Evolutionary conservation across 225 moss, liverwort and hornwort genomes (phyloP), one percentile per base, ranked within the genome.

Genomic region (Anthoceros angustus): DNA sequence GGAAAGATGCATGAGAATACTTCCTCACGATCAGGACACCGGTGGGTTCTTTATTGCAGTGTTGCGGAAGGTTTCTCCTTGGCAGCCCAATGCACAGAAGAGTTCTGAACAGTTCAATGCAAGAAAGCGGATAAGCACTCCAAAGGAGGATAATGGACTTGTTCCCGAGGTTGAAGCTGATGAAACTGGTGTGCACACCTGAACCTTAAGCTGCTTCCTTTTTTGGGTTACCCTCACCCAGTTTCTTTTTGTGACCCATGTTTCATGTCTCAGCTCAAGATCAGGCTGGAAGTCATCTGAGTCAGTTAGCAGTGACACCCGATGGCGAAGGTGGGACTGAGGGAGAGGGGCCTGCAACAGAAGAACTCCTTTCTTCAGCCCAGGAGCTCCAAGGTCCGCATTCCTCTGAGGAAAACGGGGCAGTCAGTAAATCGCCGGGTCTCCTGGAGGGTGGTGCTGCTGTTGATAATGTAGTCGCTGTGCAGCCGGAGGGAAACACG

Each of bases 41-140:
- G 93, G 93, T 66, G 90, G 93, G n/a, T 92, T 92, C 60, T 92
- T 92, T 63, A 92, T 92, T 70, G 92, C 88, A 65, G 92, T 92
- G 10, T 88, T 92, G 62, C 74, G 72, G 32, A 92, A 92, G 73
- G 69, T 80, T 48, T 80, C 85, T 48, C 67, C 85, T n/a, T 89
- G 74, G 40, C 88, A 89, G 70, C 83, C 86, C 85, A 74, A 39
- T 41, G 10, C 63, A 68, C 42, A 55, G 55, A 55, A 55, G 55
- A 55, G 6, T 23, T 7, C 55, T 18, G 55, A 20, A 55, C 6
- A 20, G 18, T 8, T 7, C 8, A 7, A 55, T 55, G 0, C 14
- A 20, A 23, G 18, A 7, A 55, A 55, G n/a, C 55, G 23, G 18
- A 8, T 15, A 6, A 20, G 55, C n/a, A 55, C 0, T 0, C n/a